Base-by-base conservation (phyloP, 116 monocot species). In the Dioscorea cayenensis region DNA sequence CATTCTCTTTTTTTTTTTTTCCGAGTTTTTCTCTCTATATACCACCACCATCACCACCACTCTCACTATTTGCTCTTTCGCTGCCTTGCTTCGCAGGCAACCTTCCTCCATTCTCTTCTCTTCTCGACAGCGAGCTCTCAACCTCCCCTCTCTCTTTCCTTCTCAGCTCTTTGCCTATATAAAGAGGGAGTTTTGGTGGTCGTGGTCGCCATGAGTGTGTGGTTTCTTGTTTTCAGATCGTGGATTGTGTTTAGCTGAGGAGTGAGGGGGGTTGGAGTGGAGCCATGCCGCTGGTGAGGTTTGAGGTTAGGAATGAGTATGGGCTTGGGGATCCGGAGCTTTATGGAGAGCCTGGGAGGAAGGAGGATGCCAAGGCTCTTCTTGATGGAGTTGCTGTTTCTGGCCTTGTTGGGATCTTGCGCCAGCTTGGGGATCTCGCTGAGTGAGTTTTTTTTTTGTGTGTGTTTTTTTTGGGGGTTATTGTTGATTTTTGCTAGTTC, bases 361-460 rank as follows among this genome's bases (percentile, higher is more conserved):
- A 62, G 71, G 87, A 87, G 68, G 90, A 90, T 35, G 72, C 87
- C 25, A 84, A 84, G 73, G 73, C 68, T 51, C 62, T 84, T 11
- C 78, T 90, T 14, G 87, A 86, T 38, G 90, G 87, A 21, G 77
- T 90, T 68, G 79, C 90, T 55, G 86, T 90, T 49, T 90, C 97
- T 4, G 97, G 97, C 2, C 84, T 97, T 66, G 93, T 97, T 51
- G 93, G 97, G 80, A 80, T 93, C 77, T 75, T 97, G 73, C 82
- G 97, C 38, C 97, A 97, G 84, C 88, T 97, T 14, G 97, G 97
- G 17, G 97, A 97, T 84, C 90, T 97, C 29, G 93, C 97, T 13
- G 90, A 92, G 97, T 97, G 65, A 89, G 81, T 75, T 17, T 18
- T 29, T 66, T 32, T 65, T 43, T 18, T 17, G 5, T 66, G 29